Evolutionary conservation across 225 moss, liverwort and hornwort species (phyloP).

Genomic region (Sphagnum tenellum): DNA sequence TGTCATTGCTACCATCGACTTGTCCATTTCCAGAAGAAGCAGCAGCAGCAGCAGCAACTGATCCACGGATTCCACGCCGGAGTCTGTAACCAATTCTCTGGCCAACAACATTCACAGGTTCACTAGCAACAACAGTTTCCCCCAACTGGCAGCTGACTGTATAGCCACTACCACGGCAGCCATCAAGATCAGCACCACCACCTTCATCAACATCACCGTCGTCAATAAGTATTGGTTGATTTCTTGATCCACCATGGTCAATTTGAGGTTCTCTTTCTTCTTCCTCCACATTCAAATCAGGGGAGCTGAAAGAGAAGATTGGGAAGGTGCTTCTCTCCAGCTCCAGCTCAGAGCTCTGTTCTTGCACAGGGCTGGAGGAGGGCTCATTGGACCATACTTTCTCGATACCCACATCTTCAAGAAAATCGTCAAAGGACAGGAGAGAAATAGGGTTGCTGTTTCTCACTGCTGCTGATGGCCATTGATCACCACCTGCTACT

Average conservation of each 20-base stretch:
- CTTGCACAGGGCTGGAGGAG: neutral
- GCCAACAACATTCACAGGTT: no score
- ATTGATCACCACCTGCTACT: conserved; percentile 23
- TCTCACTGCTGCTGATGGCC: neutral
- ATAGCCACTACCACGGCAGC: no score
- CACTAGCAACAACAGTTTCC: no score
- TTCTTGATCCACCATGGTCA: neutral
- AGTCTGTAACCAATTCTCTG: no score
- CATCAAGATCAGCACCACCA: no score
- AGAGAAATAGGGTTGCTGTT: neutral
- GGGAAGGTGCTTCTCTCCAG: no score
- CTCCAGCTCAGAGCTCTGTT: neutral
- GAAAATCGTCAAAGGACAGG: conserved; percentile 16
- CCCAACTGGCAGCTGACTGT: no score
- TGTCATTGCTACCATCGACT: no score
- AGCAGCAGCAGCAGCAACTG: no score
- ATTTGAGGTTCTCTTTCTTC: neutral
- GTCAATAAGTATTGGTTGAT: neutral
- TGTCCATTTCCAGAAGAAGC: no score
- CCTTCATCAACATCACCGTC: neutral
- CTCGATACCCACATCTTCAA: conserved; percentile 19
- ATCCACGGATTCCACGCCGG: no score
- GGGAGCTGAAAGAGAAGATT: no score
- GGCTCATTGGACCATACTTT: neutral
- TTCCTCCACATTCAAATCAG: neutral